A percentile compares a stretch with the other conserved stretches of the same genome.
Conservation (phyloP, 306 rosid species). For the Trichosanthes cucumerina region DNA sequence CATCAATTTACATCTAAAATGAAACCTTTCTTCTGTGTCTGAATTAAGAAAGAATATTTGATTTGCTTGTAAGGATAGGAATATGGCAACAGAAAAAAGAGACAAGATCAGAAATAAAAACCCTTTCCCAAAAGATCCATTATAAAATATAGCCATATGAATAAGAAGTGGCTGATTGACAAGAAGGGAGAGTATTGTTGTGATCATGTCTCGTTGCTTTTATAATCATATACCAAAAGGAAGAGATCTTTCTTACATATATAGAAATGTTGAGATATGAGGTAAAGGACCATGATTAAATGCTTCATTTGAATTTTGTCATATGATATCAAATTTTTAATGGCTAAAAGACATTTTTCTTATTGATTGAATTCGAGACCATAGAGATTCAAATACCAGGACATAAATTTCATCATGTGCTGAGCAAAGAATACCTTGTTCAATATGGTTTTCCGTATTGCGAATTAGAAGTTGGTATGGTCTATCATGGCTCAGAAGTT, state of each 20-base stretch:
- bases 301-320: not conserved
- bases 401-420: not conserved
- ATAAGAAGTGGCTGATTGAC: not conserved
- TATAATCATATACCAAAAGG: not conserved
- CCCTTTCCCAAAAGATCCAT: not conserved
- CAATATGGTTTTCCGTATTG: constrained; percentile 22
- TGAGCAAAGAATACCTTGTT: constrained; percentile 8
- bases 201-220: not conserved
- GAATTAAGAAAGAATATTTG: not conserved
- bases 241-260: not conserved
- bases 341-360: not conserved
- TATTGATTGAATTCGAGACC: not conserved
- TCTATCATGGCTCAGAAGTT: constrained; percentile 22
- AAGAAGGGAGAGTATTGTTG: not conserved
- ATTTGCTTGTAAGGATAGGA: not conserved
- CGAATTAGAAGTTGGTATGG: constrained; percentile 16
- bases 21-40: not conserved
- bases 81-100: not conserved
- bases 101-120: not conserved
- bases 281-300: not conserved
- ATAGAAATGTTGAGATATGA: not conserved
- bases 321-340: not conserved
- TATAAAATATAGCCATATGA: not conserved
- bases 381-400: not conserved
- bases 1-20: not conserved